These are phyloP conservation scores for Tricladium varicosporioides DNA, from an alignment of 2,329 filamentous ascomycete genomes.

Conservation along the genomic window DNA sequence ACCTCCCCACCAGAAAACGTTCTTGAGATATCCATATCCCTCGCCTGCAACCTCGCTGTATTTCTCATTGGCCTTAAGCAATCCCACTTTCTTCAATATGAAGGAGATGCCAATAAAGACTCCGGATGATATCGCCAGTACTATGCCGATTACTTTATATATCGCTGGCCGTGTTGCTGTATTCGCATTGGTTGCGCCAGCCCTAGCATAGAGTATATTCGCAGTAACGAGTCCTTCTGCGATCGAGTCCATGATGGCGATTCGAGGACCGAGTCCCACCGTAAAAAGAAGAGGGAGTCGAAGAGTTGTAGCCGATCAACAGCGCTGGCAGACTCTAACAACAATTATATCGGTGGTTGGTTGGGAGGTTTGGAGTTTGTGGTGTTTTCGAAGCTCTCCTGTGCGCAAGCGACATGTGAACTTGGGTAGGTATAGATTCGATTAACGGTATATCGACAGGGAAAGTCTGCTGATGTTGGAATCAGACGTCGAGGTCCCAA, in stretches of 20 bases:
- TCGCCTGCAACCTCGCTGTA: constrained; percentile 95
- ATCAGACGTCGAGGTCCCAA: constrained; percentile 9
- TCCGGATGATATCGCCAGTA: constrained; percentile 81
- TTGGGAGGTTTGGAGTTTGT: constrained; percentile 2
- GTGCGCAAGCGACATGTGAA: constrained; percentile 12
- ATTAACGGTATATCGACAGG: constrained; percentile 11
- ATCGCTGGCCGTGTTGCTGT: constrained; percentile 30
- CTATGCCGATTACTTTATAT: constrained; percentile 86
- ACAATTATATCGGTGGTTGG: not conserved
- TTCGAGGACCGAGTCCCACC: constrained; percentile 17
- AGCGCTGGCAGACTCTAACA: constrained; percentile 6
- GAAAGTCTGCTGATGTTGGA: constrained; percentile 15
- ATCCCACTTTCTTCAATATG: constrained; percentile 89
- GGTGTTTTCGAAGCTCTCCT: constrained; percentile 5
- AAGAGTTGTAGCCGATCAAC: constrained; percentile 13
- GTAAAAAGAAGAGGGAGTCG: constrained; percentile 2
- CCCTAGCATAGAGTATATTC: constrained; percentile 44
- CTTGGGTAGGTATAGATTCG: constrained; percentile 7
- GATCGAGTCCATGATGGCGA: constrained; percentile 38
- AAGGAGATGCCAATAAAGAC: constrained; percentile 94
- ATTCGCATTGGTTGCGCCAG: constrained; percentile 32
- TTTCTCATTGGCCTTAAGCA: constrained; percentile 90
- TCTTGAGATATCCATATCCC: constrained; percentile 96
- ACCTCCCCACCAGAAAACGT: constrained; percentile 89
- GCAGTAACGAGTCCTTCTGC: constrained; percentile 38